Evolutionary conservation across 1,139 yeast genomes (phyloP), one percentile per base, ranked within the genome.

Genomic region (Nematodospora anomalae): DNA sequence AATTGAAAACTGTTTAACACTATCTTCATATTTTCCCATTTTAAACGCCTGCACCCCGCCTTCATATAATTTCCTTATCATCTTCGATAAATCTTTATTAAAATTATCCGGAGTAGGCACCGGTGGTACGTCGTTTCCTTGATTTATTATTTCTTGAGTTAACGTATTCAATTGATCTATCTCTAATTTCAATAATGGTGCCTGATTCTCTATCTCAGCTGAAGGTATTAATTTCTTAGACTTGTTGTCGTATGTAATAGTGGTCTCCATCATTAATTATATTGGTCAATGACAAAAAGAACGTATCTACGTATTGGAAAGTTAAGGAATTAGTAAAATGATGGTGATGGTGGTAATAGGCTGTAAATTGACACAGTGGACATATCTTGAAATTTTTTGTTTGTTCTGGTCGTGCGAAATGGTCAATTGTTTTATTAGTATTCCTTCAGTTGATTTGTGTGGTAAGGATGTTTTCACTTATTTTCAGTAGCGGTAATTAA

Each of bases 1-100:
- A 42, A 88, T 67, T 7, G 81, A 60, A 52, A 86, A 79, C 51
- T 81, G 80, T 55, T 82, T 82, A 34, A 79, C 76, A 1, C 96
- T 89, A 12, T 88, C 97, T 4, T 66, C 68, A 46, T 72, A 73
- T 52, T 83, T 82, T 18, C 75, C 76, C 34, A 71, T 69, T 53
- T 81, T 78, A 55, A 86, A 72, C 7, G 83, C 70, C 31, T 69
- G 73, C 6, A 82, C 73, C 1, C 94, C 97, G 12, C 83, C 68
- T 40, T 82, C 89, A 45, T 83, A 83, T 55, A 89, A 67, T 52
- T 85, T 85, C 47, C 78, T 79, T 37, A 87, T 78, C 76, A 86
- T 75, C 43, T 74, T 74, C 12, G 83, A 70, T 45, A 85, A 58
- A 43, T 78, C 79, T 43, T 79, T 77, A 49, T 76, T 74, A 61